A percentile compares a stretch with the other conserved stretches of the same genome.
Conservation (phyloP, 331 rosid genomes). For the Saraca asoca region DNA sequence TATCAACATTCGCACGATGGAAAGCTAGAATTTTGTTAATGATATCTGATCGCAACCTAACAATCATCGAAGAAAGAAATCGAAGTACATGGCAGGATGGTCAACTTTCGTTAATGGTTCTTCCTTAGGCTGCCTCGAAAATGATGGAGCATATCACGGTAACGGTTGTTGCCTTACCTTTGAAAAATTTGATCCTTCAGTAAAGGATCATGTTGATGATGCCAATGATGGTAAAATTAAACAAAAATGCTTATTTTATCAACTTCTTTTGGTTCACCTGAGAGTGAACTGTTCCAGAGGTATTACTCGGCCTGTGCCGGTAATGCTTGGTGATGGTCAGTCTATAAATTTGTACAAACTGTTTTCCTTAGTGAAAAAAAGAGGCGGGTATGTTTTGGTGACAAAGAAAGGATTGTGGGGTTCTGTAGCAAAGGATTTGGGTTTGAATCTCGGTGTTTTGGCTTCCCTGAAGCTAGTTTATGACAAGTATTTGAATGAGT, state of each 20-base stretch:
- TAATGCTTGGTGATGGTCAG: constrained; percentile 57
- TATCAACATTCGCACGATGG: constrained; percentile 18
- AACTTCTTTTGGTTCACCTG: constrained; percentile 48
- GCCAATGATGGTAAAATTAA: constrained; percentile 34
- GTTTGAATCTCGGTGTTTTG: constrained; percentile 45
- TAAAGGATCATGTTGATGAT: constrained; percentile 35
- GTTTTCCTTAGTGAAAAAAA: constrained; percentile 58
- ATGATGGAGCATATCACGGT: constrained; percentile 33
- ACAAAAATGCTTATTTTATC: constrained; percentile 53
- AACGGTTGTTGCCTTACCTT: constrained; percentile 25
- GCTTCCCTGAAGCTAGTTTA: constrained; percentile 60
- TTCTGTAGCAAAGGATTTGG: constrained; percentile 52
- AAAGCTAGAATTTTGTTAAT: constrained; percentile 13
- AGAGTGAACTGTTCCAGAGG: constrained; percentile 50
- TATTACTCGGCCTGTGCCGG: constrained; percentile 59
- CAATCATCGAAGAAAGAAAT: constrained; percentile 23
- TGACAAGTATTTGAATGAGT: constrained; percentile 64
- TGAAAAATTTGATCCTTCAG: neutral
- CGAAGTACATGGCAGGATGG: constrained; percentile 65
- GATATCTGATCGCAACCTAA: neutral
- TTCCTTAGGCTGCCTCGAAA: constrained; percentile 46
- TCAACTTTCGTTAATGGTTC: constrained; percentile 49
- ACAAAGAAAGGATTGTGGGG: constrained; percentile 65
- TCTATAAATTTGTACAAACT: constrained; percentile 66
- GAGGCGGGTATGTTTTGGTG: constrained; percentile 68